phyloP scores from a whole-genome alignment of 1,284 basidiomycete species.

The Sanghuangporus baumii region DNA sequence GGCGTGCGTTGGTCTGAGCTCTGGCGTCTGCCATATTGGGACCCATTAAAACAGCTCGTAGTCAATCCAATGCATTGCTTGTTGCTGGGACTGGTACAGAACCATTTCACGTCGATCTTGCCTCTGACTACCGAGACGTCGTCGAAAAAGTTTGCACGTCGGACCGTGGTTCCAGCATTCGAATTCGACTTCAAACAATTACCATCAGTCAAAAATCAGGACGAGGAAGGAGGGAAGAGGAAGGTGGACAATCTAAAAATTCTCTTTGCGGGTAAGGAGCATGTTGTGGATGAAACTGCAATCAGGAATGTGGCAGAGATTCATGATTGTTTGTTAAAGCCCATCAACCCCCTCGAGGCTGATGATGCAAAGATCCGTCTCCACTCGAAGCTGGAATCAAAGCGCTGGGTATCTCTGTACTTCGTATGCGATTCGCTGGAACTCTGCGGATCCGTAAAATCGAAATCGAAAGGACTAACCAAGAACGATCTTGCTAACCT shows the following conservation, averaged over 20 bases:
- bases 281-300: no score
- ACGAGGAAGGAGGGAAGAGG: no score
- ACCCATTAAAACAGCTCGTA: conserved; percentile 26
- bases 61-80: conserved; percentile 36
- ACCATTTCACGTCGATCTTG: conserved; percentile 20
- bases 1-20: conserved; percentile 34
- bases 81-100: conserved; percentile 26
- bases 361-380: background rate
- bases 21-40: conserved; percentile 34
- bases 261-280: no score
- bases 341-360: background rate
- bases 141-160: background rate
- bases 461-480: no score
- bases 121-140: background rate
- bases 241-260: no score
- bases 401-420: background rate
- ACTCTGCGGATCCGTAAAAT: background rate
- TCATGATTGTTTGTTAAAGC: background rate
- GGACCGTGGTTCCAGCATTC: background rate
- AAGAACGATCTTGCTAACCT: background rate
- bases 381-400: background rate
- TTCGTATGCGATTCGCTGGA: background rate
- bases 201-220: background rate
- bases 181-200: background rate
- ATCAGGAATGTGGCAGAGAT: background rate